Base-by-base conservation (phyloP, 169 alveolate species). In the Plasmodium reichenowi region DNA sequence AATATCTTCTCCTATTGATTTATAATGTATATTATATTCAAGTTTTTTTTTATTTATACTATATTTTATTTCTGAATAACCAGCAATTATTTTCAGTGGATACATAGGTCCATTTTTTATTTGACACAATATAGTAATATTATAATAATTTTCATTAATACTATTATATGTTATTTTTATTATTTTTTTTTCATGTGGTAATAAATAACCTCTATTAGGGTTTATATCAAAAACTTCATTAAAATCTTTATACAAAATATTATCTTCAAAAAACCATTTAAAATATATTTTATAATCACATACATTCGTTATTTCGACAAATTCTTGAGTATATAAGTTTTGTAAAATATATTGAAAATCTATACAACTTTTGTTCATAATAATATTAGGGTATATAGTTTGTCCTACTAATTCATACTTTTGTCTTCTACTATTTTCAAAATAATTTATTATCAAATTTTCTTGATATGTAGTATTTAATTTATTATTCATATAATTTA, bases 231-330 rank as follows among this genome's bases (percentile, higher is more conserved):
- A 78, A 50, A 54, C 89, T 29, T 78, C 60, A 17, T 48, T 78
- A 78, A 78, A 78, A 26, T 67, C 54, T 67, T 32, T 47, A 45
- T 78, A 64, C 26, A 66, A 26, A 78, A 50, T 13, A 67, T 78
- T 78, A 15, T 78, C 89, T 66, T 78, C 89, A 78, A 78, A 78
- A 66, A 64, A 78, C 89, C 89, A 78, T 58, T 78, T 68, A 70
- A 78, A 78, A 59, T 78, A 78, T 29, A 78, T 70, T 45, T 78
- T 78, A 64, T 64, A 78, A 78, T 78, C 50, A 15, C 89, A 78
- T 26, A 78, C 78, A 64, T 78, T 78, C 32, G 64, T 78, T 5
- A 78, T 78, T 78, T 78, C 89, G 22, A 78, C 75, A 50, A 32
- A 64, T 78, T 78, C 89, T 59, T 78, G 89, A 38, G 89, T 59